These are phyloP conservation scores for Metschnikowia cubensis DNA, from an alignment of 805 yeast genomes.

Conservation along the genomic window DNA sequence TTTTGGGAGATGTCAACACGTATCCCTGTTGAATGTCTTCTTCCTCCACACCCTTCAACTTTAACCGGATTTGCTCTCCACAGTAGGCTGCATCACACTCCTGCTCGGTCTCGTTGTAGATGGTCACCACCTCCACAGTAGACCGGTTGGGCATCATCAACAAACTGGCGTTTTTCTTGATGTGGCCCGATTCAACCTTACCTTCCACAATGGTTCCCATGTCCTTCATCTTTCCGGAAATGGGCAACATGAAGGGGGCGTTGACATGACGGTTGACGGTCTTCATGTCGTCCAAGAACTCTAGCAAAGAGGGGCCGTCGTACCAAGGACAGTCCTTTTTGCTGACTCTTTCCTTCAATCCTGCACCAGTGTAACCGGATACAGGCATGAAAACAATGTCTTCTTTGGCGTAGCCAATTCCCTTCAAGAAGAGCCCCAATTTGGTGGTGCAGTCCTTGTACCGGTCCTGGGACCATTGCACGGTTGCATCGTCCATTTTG, in stretches of 20 bases:
- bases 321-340: slow-evolving; percentile 85
- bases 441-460: slow-evolving; percentile 92
- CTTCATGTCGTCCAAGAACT: slow-evolving; percentile 79
- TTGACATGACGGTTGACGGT: slow-evolving; percentile 80
- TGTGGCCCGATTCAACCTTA: slow-evolving; percentile 93
- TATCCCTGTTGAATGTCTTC: slow-evolving; percentile 92
- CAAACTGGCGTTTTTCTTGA: slow-evolving; percentile 71
- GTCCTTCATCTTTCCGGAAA: slow-evolving; percentile 92
- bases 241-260: slow-evolving; percentile 97
- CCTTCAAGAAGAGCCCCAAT: slow-evolving; percentile 71
- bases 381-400: slow-evolving; percentile 95
- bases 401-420: slow-evolving; percentile 84
- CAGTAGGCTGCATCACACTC: slow-evolving; percentile 87
- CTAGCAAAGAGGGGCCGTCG: slow-evolving; percentile 85
- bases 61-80: slow-evolving; percentile 96
- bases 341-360: slow-evolving; percentile 81
- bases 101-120: slow-evolving; percentile 92
- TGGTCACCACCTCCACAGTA: slow-evolving; percentile 77
- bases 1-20: slow-evolving; percentile 78
- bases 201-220: slow-evolving; percentile 98
- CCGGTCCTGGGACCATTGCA: slow-evolving; percentile 91
- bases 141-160: slow-evolving; percentile 90
- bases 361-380: slow-evolving; percentile 96
- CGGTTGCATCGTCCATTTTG: slow-evolving; percentile 99
- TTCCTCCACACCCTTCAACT: slow-evolving; percentile 93